Base-by-base conservation (phyloP, 352 stramenopile genomes). In the Lagenidium giganteum region DNA sequence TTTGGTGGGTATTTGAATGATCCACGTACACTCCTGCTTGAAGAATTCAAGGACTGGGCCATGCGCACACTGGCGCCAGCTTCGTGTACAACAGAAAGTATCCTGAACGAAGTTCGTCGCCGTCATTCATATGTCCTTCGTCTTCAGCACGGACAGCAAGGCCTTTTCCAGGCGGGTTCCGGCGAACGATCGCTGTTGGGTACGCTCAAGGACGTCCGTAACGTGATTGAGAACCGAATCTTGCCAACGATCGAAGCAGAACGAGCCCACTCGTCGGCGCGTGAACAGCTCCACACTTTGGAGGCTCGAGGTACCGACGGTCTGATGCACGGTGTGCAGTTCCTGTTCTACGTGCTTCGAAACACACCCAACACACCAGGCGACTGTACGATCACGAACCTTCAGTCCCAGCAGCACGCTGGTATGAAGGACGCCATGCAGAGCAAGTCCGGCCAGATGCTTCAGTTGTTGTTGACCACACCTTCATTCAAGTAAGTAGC, bases 361-460 rank as follows among this genome's bases (percentile, higher is more conserved):
- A 93, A 93, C 42, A 89, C 80, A 24, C 66, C 80, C 12, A 93
- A 93, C 60, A 89, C 80, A 4, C 80, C 80, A 0, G 79, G 63
- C 0, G 80, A 93, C 47, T 93, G 80, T 29, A 93, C 80, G 5
- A 93, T 93, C 49, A 87, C 68, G 35, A 89, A 90, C 47, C 42
- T 93, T 14, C 80, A 87, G 38, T 64, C 65, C 8, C 80, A 93
- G 51, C 80, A 93, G 36, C 80, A 93, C 48, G 61, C 71, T 16
- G 77, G 76, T 28, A 93, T 93, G 80, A 90, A 74, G 57, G 80
- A 93, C 42, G 80, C 77, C 17, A 90, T 93, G 80, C 58, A 80
- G 21, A 85, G 70, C 34, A 93, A 90, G 57, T 89, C 80, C 4
- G 80, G 80, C 5, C 67, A 93, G 38, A 88, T 93, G 78, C 70